Base-by-base conservation (phyloP, 176 grass and related monocot species). In the Dactylis glomerata region DNA sequence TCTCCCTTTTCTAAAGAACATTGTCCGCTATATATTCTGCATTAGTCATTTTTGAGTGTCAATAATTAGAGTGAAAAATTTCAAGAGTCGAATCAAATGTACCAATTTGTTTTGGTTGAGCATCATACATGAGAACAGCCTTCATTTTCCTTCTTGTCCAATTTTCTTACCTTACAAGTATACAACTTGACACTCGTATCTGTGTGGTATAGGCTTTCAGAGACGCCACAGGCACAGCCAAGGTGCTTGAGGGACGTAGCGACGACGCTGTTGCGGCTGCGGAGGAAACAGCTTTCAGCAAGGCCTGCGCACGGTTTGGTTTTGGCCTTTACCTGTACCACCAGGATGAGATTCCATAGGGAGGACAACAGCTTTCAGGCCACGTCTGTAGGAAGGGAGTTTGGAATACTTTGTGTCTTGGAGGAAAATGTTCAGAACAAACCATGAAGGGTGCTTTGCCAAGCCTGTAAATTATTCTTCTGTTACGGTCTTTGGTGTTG, bases 321-420 rank as follows among this genome's bases (percentile, higher is more conserved):
- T 97, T 97, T 50, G 92, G 95, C 84, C 74, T 97, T 17, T 94
- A 97, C 59, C 86, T 97, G 68, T 94, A 97, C 79, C 92, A 97
- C 78, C 79, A 87, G 85, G 92, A 88, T 10, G 90, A 94, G 46
- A 81, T 57, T 4, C 78, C 74, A 71, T 90, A 86, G 56, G 63
- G 12, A 49, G 5, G 57, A 83, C 0, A 15, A 24, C 3, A 42
- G 17, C 11, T 69, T 83, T 50, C 79, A 61, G 67, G 22, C 10
- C 10, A 86, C 27, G 5, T 82, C 40, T 13, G 54, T 72, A 17
- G 3, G 52, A 72, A 50, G 68, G 68, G 61, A 49, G 14, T 73
- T 30, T 27, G 24, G 45, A 47, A 73, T 50, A 37, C 26, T 75
- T 66, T 16, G 2, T 58, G 28, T 46, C 30, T 36, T 17, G 0